These are phyloP conservation scores for Geum urbanum DNA, from an alignment of 306 rosid genomes.

Conservation along the genomic window DNA sequence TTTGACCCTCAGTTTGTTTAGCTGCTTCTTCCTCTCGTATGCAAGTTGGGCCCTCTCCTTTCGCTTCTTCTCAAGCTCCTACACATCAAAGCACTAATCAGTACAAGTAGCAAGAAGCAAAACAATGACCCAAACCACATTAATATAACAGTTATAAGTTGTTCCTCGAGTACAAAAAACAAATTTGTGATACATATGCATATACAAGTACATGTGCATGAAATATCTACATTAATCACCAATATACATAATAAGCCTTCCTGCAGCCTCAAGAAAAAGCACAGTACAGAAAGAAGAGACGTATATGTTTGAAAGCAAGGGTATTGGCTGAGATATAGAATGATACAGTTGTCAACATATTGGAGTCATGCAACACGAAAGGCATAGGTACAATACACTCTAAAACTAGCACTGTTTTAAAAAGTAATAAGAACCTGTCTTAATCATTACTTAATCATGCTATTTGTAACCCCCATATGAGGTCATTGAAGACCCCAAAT, in stretches of 20 bases:
- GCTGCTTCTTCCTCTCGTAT: constrained; percentile 77
- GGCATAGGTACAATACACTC: not conserved
- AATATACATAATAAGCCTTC: not conserved
- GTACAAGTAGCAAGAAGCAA: not conserved
- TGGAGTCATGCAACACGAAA: not conserved
- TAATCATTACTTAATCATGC: too few relatives aligned
- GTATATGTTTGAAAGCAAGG: not conserved
- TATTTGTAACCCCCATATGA: not conserved
- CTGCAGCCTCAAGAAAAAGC: not conserved
- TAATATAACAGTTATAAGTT: not conserved
- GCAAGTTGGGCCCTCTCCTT: constrained; percentile 54
- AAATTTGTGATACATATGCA: not conserved
- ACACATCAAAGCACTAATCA: not conserved
- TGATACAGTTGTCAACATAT: not conserved
- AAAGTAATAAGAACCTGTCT: too few relatives aligned
- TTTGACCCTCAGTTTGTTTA: constrained; percentile 56
- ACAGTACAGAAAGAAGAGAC: not conserved
- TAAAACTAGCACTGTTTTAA: not conserved
- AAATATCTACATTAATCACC: not conserved
- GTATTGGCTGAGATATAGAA: not conserved
- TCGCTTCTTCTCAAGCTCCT: constrained; percentile 76
- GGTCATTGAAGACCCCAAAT: not conserved
- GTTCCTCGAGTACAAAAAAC: not conserved
- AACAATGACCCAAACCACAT: not conserved
- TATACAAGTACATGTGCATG: not conserved